Conservation (phyloP, 345 rosid species). For the Reutealis trisperma region DNA sequence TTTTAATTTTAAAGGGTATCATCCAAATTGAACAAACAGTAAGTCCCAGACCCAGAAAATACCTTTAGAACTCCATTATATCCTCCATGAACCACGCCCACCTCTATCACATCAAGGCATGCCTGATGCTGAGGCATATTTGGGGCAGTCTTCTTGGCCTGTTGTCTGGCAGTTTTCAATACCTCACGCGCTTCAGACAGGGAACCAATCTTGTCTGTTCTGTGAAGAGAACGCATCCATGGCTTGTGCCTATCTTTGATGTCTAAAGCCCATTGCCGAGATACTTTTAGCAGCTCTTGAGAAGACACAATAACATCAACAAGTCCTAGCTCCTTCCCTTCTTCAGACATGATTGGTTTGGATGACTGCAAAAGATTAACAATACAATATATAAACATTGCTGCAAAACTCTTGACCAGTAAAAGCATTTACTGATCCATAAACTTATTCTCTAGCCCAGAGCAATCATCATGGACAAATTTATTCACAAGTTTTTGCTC, state of each 20-base stretch:
- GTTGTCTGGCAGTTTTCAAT: slow-evolving; percentile 56
- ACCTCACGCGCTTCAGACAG: slow-evolving; percentile 74
- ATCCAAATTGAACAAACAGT: slow-evolving; percentile 1
- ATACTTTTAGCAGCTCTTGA: slow-evolving; percentile 70
- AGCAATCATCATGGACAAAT: background rate
- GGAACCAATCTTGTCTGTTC: slow-evolving; percentile 85
- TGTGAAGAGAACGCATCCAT: slow-evolving; percentile 78
- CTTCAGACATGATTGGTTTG: slow-evolving; percentile 80
- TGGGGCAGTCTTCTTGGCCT: slow-evolving; percentile 75
- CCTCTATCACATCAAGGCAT: slow-evolving; percentile 90
- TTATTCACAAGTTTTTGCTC: background rate
- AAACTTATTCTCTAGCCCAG: background rate
- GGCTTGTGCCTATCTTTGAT: slow-evolving; percentile 72
- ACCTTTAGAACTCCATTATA: slow-evolving; percentile 88
- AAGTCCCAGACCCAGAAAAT: slow-evolving; percentile 4
- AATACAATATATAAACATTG: background rate
- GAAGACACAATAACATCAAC: slow-evolving; percentile 74
- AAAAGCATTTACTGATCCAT: background rate
- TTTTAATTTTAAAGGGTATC: background rate
- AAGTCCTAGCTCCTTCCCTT: slow-evolving; percentile 83
- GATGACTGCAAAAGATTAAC: slow-evolving; percentile 57
- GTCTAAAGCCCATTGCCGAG: slow-evolving; percentile 84
- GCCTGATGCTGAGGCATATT: slow-evolving; percentile 91
- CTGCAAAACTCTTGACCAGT: background rate
- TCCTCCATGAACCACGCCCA: slow-evolving; percentile 91